Percentiles rank a stretch among this genome's conserved stretches.
phyloP scores from a whole-genome alignment of 2,329 filamentous ascomycete genomes.

The Fusarium domesticum region DNA sequence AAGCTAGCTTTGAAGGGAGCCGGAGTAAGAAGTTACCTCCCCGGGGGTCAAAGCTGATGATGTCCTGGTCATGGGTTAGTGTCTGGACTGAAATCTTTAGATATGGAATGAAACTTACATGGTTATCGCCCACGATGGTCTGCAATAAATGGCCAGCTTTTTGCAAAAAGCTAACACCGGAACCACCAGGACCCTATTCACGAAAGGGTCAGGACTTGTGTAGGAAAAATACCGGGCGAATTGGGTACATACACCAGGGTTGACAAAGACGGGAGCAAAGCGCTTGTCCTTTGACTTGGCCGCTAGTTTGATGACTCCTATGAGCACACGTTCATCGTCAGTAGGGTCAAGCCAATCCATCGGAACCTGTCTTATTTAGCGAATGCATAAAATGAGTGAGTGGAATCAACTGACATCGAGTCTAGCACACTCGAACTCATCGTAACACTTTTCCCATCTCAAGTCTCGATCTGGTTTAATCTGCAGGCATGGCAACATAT shows the following conservation, averaged over 20 bases:
- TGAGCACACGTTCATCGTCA: slow-evolving; percentile 28
- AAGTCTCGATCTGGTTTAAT: slow-evolving; percentile 30
- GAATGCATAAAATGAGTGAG: background rate
- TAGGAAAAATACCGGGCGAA: background rate
- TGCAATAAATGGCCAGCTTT: slow-evolving; percentile 37
- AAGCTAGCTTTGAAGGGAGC: background rate
- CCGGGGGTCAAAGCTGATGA: slow-evolving; percentile 51
- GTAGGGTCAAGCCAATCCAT: slow-evolving; percentile 36
- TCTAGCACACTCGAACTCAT: slow-evolving; percentile 34
- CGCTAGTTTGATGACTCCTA: slow-evolving; percentile 33
- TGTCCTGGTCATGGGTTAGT: slow-evolving; percentile 34
- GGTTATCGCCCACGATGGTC: slow-evolving; percentile 45
- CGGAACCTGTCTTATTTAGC: slow-evolving; percentile 28
- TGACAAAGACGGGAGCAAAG: slow-evolving; percentile 35
- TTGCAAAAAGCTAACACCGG: slow-evolving; percentile 38
- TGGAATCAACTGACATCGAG: slow-evolving; percentile 28
- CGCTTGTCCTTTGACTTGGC: slow-evolving; percentile 29
- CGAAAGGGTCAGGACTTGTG: background rate
- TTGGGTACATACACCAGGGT: slow-evolving; percentile 32
- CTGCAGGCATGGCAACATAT: slow-evolving; percentile 29
- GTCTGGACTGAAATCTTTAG: background rate
- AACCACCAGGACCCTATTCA: slow-evolving; percentile 49
- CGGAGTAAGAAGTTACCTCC: slow-evolving; percentile 34
- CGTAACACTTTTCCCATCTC: slow-evolving; percentile 34
- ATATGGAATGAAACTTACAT: slow-evolving; percentile 33